phyloP scores from a whole-genome alignment of 23 red algal species.

The Agarophyton chilense region DNA sequence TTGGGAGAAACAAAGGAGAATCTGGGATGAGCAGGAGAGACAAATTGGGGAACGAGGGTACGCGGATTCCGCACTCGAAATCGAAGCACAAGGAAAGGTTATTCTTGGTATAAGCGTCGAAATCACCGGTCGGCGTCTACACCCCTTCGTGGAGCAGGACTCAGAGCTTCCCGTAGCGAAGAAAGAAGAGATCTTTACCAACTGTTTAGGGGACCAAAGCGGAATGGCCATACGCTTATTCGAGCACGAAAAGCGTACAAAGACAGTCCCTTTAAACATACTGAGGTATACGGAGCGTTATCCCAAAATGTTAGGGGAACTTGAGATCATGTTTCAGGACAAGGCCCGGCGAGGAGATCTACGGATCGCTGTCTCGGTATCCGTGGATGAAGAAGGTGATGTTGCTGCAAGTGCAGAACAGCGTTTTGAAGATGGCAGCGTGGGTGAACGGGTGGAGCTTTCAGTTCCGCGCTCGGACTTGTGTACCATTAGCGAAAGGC shows the following conservation, averaged over 20 bases:
- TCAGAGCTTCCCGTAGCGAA: constrained; percentile 28
- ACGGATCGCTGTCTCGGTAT: constrained; percentile 48
- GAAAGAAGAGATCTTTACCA: constrained; percentile 69
- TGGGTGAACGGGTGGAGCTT: constrained; percentile 46
- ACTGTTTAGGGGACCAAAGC: constrained; percentile 64
- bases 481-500: constrained; percentile 52
- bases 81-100: constrained; percentile 42
- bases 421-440: constrained; percentile 24
- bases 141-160: constrained; percentile 47
- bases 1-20: constrained; percentile 58
- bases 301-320: constrained; percentile 52
- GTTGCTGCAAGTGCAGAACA: constrained; percentile 26
- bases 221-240: constrained; percentile 51
- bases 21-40: constrained; percentile 69
- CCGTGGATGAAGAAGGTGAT: constrained; percentile 55
- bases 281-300: constrained; percentile 23
- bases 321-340: constrained; percentile 25
- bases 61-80: constrained; percentile 52
- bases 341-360: constrained; percentile 38
- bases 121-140: constrained; percentile 66
- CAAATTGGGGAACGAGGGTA: constrained; percentile 44
- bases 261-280: constrained; percentile 57
- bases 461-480: constrained; percentile 35
- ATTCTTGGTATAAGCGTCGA: constrained; percentile 64
- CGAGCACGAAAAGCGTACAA: constrained; percentile 57